Percentiles rank a stretch among this genome's conserved stretches.
These are phyloP conservation scores for Angophora floribunda DNA, from an alignment of 345 rosid genomes.

Conservation along the genomic window DNA sequence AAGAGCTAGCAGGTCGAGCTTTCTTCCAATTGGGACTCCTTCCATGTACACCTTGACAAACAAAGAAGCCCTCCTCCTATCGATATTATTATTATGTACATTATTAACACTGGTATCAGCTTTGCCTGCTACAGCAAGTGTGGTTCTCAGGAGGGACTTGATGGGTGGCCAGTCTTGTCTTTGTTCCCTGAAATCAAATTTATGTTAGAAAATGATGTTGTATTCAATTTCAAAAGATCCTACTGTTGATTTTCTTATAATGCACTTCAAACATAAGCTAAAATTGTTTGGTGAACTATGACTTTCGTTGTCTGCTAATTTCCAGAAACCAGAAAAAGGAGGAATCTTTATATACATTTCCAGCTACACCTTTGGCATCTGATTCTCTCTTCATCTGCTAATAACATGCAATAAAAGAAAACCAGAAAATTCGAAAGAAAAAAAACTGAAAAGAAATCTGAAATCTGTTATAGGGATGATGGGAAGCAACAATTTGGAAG, in stretches of 20 bases:
- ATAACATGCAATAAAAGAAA: neutral
- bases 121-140: slow-evolving; percentile 5
- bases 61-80: neutral
- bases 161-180: slow-evolving; percentile 24
- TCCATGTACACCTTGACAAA: slow-evolving; percentile 67
- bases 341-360: neutral
- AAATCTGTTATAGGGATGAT: neutral
- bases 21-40: slow-evolving; percentile 60
- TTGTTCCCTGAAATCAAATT: neutral
- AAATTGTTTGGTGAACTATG: neutral
- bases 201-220: neutral
- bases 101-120: neutral
- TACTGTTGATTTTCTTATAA: neutral
- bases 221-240: neutral
- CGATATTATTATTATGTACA: neutral
- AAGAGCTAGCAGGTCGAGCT: slow-evolving; percentile 42
- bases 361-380: neutral
- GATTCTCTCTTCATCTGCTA: neutral
- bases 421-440: neutral
- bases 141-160: slow-evolving; percentile 15
- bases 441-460: neutral
- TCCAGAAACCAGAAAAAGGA: neutral
- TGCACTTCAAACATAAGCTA: neutral
- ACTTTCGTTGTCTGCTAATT: neutral
- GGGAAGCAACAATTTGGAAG: neutral